phyloP scores from a whole-genome alignment of 345 rosid species.

The Stellera chamaejasme region DNA sequence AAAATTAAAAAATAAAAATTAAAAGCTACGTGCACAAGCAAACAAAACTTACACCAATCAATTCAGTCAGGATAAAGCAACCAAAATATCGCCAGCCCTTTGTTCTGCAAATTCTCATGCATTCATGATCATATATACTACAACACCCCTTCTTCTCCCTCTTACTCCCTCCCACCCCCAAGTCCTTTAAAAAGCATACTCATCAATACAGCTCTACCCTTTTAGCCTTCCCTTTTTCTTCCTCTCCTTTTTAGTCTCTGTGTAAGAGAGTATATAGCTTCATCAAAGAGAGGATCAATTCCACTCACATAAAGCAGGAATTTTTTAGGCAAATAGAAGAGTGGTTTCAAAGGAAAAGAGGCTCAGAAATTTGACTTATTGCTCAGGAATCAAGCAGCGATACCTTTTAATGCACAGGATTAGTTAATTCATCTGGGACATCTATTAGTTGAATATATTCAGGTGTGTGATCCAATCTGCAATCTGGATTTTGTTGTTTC shows the following conservation, averaged over 20 bases:
- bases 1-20: too few relatives aligned
- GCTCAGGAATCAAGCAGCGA: background rate
- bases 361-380: too few relatives aligned
- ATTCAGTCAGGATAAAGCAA: background rate
- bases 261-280: conserved; percentile 1
- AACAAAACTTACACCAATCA: conserved; percentile 6
- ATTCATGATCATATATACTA: conserved; percentile 8
- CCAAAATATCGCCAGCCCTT: background rate
- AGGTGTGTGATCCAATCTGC: too few relatives aligned
- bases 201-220: conserved; percentile 4
- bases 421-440: too few relatives aligned
- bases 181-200: conserved; percentile 15
- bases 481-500: background rate
- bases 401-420: background rate
- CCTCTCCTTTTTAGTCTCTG: background rate
- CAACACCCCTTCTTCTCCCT: conserved; percentile 1
- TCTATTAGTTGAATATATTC: too few relatives aligned
- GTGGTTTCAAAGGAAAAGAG: background rate
- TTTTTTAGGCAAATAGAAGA: conserved; percentile 5
- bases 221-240: background rate
- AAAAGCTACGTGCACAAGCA: background rate
- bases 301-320: conserved; percentile 12
- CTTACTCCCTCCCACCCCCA: background rate
- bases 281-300: conserved; percentile 2
- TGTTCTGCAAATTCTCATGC: conserved; percentile 11